phyloP scores from a whole-genome alignment of 2,329 filamentous ascomycete species.

The Beauveria brongniartii region DNA sequence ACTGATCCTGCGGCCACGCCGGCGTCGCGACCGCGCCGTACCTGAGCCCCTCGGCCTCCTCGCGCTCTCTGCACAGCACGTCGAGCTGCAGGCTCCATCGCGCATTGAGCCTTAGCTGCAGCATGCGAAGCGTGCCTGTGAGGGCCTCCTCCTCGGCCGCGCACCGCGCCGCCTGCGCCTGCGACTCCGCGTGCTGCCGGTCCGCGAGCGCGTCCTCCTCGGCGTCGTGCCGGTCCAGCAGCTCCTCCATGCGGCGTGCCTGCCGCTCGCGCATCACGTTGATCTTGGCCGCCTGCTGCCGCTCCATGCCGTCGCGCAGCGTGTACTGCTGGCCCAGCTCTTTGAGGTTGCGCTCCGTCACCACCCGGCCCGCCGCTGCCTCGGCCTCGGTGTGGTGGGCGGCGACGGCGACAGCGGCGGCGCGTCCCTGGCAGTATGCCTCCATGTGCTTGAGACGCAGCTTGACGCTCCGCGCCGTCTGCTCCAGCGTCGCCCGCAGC shows the following conservation, averaged over 20 bases:
- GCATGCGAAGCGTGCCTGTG: conserved; percentile 34
- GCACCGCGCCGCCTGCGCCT: conserved; percentile 38
- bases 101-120: conserved; percentile 35
- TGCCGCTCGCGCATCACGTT: conserved; percentile 59
- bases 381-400: conserved; percentile 21
- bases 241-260: conserved; percentile 51
- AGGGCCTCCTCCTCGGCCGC: conserved; percentile 42
- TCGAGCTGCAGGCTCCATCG: conserved; percentile 47
- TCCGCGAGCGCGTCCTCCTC: conserved; percentile 40
- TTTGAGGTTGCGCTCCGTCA: conserved; percentile 51
- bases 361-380: conserved; percentile 32
- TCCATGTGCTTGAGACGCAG: conserved; percentile 59
- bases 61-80: conserved; percentile 45
- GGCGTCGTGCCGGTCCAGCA: conserved; percentile 44
- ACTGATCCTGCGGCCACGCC: conserved; percentile 22
- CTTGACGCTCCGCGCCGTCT: conserved; percentile 47
- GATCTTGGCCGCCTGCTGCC: conserved; percentile 51
- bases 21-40: conserved; percentile 32
- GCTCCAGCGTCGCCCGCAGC: conserved; percentile 43
- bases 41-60: conserved; percentile 32
- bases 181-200: conserved; percentile 39
- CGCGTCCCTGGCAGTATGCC: conserved; percentile 50
- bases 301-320: conserved; percentile 49
- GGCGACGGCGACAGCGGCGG: conserved; percentile 32
- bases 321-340: conserved; percentile 55